Conservation (phyloP, 495 filamentous ascomycete genomes). For the Aspergillus avenaceus region DNA sequence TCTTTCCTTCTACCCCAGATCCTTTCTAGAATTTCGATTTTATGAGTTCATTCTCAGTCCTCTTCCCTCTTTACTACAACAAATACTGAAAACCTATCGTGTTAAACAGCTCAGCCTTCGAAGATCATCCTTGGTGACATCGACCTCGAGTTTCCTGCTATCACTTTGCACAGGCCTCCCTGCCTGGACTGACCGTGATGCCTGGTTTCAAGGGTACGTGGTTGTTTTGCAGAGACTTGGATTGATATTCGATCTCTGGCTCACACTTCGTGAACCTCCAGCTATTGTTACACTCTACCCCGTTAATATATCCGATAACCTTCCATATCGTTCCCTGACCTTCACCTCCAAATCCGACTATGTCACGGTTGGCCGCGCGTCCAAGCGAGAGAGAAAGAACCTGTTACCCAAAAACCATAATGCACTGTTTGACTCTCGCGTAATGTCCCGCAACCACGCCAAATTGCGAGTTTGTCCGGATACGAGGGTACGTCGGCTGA, state of each 20-base stretch:
- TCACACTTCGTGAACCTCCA: slow-evolving; percentile 14
- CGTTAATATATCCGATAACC: slow-evolving; percentile 12
- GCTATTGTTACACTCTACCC: slow-evolving; percentile 26
- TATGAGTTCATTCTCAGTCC: too few species aligned
- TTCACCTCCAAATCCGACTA: slow-evolving; percentile 17
- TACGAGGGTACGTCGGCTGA: slow-evolving; percentile 32
- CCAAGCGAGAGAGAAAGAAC: slow-evolving; percentile 52
- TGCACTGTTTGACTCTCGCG: slow-evolving; percentile 72
- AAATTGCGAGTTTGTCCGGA: slow-evolving; percentile 44
- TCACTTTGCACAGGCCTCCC: too few species aligned
- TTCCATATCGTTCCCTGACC: slow-evolving; percentile 28
- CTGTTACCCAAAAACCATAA: slow-evolving; percentile 52
- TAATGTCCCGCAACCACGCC: slow-evolving; percentile 80
- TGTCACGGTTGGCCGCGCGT: slow-evolving; percentile 55
- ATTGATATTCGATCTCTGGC: slow-evolving; percentile 2
- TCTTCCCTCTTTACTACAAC: too few species aligned
- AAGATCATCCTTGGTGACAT: too few species aligned
- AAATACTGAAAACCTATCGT: neutral
- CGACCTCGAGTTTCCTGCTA: too few species aligned
- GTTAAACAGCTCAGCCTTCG: too few species aligned
- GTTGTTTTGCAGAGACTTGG: too few species aligned
- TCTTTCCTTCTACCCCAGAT: too few species aligned
- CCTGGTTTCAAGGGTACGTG: slow-evolving; percentile 28
- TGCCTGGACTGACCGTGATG: slow-evolving; percentile 20
- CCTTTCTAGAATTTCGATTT: too few species aligned